phyloP scores from a whole-genome alignment of 768 basidiomycete genomes.

The Termitomyces bulborhizus region DNA sequence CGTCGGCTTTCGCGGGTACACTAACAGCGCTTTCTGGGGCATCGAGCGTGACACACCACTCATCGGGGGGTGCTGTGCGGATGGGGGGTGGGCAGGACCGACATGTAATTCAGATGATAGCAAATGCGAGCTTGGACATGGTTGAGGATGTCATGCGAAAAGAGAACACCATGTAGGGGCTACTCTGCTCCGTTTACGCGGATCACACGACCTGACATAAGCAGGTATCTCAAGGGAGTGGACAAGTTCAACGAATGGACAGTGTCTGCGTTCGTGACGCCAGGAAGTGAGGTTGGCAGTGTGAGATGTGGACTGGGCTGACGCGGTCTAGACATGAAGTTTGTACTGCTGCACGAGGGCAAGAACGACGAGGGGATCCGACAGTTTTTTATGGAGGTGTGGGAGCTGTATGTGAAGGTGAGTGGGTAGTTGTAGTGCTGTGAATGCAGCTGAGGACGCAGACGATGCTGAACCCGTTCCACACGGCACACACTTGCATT shows the following conservation, averaged over 20 bases:
- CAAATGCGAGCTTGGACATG: constrained; percentile 91
- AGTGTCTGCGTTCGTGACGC: constrained; percentile 92
- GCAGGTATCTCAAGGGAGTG: constrained; percentile 90
- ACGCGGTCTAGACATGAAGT: constrained; percentile 74
- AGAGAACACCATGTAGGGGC: constrained; percentile 67
- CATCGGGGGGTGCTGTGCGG: constrained; percentile 54
- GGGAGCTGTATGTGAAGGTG: constrained; percentile 98
- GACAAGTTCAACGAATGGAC: constrained; percentile 99
- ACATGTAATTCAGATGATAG: constrained; percentile 98
- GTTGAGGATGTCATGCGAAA: constrained; percentile 90
- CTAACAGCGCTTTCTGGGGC: constrained; percentile 84
- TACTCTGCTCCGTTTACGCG: constrained; percentile 13
- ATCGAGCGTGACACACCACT: constrained; percentile 66
- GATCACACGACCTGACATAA: constrained; percentile 8
- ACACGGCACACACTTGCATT: constrained; percentile 82
- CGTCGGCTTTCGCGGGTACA: constrained; percentile 86
- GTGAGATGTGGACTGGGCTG: constrained; percentile 13
- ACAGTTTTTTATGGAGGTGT: constrained; percentile 88
- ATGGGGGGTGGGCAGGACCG: constrained; percentile 81
- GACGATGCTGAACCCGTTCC: constrained; percentile 94
- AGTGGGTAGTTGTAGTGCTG: constrained; percentile 10
- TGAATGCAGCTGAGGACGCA: constrained; percentile 23
- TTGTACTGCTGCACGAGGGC: constrained; percentile 87
- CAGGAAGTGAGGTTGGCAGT: constrained; percentile 68
- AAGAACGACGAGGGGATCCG: constrained; percentile 98